Base-by-base conservation (phyloP, 2,329 filamentous ascomycete species). In the Pyrenophora teres region DNA sequence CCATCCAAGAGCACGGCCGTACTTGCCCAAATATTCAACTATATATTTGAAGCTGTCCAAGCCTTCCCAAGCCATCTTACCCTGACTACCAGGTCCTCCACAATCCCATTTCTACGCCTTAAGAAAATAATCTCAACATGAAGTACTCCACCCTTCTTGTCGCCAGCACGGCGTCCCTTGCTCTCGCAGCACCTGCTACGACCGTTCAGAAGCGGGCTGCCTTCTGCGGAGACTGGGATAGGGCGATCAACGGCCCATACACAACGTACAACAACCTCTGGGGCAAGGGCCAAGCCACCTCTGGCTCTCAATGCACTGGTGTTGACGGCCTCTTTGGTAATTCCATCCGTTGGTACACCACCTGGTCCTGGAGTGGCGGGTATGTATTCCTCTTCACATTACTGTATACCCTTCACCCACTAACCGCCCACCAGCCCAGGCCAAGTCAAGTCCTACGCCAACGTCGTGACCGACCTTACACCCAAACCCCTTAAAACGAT, bases 301-400 rank as follows among this genome's bases (percentile, higher is more conserved):
- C 76, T 3, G 79, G 79, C 23, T 74, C 65, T 2, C 78, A 80
- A 61, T 81, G 78, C 69, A 76, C 77, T 19, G 73, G 70, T 23
- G 71, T 78, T 50, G 71, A 76, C 49, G 65, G 73, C 46, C 59
- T 76, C 27, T 69, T 60, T 42, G 71, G 71, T 25, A 64, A 37
- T 43, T 73, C 67, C 4, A 62, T 80, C 13, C 70, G 70, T 43
- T 81, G 78, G 78, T 69, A 74, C 59, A 76, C 77, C 4, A 74
- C 63, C 23, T 77, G 75, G 75, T 59, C 67, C n/a, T 77, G 75
- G 75, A 58, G 70, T 16, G 75, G 75, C 47, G 74, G 71, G 73
- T 77, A 67, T 31, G 67, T 35, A 9, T 12, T 41, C 6, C 8
- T 18, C 8, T 39, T 40, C 7, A 9, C 15, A 15, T 15, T 15